These are phyloP conservation scores for Neolentinus lepideus DNA, from an alignment of 1,284 basidiomycete genomes.

Conservation along the genomic window DNA sequence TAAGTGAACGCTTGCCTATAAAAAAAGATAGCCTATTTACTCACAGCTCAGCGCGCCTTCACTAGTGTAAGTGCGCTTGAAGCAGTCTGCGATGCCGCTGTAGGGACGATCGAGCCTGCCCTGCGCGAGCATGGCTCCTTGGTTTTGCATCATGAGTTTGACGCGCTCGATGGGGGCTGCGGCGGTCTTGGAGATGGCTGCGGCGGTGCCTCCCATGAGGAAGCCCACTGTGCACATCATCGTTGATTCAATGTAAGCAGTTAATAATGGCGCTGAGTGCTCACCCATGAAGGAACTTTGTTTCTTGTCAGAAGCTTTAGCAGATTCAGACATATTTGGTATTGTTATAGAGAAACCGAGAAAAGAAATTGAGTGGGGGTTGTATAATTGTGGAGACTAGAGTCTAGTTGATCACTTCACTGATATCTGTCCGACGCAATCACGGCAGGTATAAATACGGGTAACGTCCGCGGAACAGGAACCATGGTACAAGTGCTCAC, in stretches of 20 bases:
- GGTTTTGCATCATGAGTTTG: constrained; percentile 66
- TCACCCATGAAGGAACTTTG: neutral
- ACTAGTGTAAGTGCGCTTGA: constrained; percentile 42
- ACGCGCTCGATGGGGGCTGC: constrained; percentile 72
- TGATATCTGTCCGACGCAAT: neutral
- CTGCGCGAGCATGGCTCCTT: constrained; percentile 48
- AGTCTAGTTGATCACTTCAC: neutral
- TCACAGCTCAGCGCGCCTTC: constrained; percentile 42
- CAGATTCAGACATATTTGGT: neutral
- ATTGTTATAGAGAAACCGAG: neutral
- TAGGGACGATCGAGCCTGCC: constrained; percentile 51
- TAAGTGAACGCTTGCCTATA: too few species aligned
- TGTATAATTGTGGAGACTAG: neutral
- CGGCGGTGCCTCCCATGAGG: constrained; percentile 43
- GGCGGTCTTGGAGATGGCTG: constrained; percentile 60
- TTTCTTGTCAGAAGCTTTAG: neutral
- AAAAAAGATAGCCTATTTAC: constrained; percentile 12
- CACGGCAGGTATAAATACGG: neutral
- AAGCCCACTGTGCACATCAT: constrained; percentile 28
- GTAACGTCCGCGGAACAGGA: neutral
- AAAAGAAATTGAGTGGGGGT: neutral
- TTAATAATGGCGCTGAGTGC: neutral
- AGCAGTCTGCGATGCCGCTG: constrained; percentile 55
- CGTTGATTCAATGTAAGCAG: neutral
- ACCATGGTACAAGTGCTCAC: neutral